phyloP scores from a whole-genome alignment of 2,329 filamentous ascomycete species.

The Leptographium galeiforme region DNA sequence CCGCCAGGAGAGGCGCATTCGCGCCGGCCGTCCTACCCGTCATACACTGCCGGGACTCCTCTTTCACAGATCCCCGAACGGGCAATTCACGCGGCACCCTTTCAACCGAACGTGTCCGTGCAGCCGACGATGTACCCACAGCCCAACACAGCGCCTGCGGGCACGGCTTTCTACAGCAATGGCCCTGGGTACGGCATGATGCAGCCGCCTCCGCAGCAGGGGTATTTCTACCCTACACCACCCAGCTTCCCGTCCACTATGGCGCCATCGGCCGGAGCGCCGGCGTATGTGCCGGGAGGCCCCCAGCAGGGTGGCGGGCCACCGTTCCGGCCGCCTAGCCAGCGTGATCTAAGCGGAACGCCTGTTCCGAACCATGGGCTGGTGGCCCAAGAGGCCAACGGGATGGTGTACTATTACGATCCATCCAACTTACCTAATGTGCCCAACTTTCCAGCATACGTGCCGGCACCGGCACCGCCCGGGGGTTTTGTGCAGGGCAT shows the following conservation, averaged over 20 bases:
- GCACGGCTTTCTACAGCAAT: constrained; percentile 36
- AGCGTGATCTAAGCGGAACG: constrained; percentile 20
- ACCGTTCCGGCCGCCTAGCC: constrained; percentile 24
- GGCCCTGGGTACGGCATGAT: constrained; percentile 36
- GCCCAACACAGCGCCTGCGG: constrained; percentile 19
- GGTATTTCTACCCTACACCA: constrained; percentile 19
- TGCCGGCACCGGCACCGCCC: constrained; percentile 20
- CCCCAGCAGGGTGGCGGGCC: constrained; percentile 26
- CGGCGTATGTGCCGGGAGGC: constrained; percentile 41
- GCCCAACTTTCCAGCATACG: constrained; percentile 31
- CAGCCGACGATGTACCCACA: constrained; percentile 34
- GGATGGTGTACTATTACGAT: constrained; percentile 93
- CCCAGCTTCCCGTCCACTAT: constrained; percentile 16
- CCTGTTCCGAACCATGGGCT: constrained; percentile 28
- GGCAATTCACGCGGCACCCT: constrained; percentile 78
- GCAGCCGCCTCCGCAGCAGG: constrained; percentile 35
- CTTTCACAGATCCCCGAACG: constrained; percentile 87
- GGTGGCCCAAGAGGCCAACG: constrained; percentile 79
- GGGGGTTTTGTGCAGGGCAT: constrained; percentile 43
- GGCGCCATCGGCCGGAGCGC: constrained; percentile 26
- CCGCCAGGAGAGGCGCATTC: constrained; percentile 43
- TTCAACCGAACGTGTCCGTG: constrained; percentile 52
- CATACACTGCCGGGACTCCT: constrained; percentile 64
- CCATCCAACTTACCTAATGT: constrained; percentile 54
- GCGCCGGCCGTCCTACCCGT: constrained; percentile 55